Base-by-base conservation (phyloP, 768 basidiomycete genomes). In the Calocybe cyanea region DNA sequence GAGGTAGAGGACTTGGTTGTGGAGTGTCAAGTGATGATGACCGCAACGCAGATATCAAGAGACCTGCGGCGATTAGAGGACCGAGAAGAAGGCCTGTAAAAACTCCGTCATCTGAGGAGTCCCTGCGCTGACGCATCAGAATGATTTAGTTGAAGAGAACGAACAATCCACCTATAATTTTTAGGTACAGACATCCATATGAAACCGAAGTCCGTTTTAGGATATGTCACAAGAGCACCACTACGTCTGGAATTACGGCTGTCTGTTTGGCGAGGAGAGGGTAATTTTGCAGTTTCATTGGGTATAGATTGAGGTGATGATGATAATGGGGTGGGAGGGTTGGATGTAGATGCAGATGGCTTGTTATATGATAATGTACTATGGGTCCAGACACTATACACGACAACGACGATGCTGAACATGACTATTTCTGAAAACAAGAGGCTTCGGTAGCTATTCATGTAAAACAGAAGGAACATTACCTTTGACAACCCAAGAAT, bases 181-280 rank as follows among this genome's bases (percentile, higher is more conserved):
- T 90, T 89, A 0, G 87, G 85, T 4, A 90, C 87, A 13, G 89
- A 86, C 90, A 92, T 92, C 88, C 88, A 92, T 19, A 92, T 75
- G 57, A 81, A 87, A 25, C 83, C 81, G 45, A 81, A 79, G 56
- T 79, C 76, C 18, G 68, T 66, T 64, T 75, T 79, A 49, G 66
- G 67, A 41, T 55, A 54, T 21, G 56, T 48, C 23, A 55, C 43
- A 20, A 61, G 59, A 41, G 48, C 46, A 18, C 44, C 35, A 36
- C 57, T 57, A 40, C 75, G 78, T 57, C 64, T 76, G 36, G 52
- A 53, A 9, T 82, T 80, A 30, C 75, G 76, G 42, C 52, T 41
- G 18, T 84, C 83, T 8, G 59, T 17, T 34, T 45, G 43, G 35
- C 52, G 44, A 46, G 58, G 41, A 13, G 71, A 70, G 13, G 71